These are phyloP conservation scores for Coniochaeta sp. DNA, from an alignment of 2,329 filamentous ascomycete species.

Conservation along the genomic window DNA sequence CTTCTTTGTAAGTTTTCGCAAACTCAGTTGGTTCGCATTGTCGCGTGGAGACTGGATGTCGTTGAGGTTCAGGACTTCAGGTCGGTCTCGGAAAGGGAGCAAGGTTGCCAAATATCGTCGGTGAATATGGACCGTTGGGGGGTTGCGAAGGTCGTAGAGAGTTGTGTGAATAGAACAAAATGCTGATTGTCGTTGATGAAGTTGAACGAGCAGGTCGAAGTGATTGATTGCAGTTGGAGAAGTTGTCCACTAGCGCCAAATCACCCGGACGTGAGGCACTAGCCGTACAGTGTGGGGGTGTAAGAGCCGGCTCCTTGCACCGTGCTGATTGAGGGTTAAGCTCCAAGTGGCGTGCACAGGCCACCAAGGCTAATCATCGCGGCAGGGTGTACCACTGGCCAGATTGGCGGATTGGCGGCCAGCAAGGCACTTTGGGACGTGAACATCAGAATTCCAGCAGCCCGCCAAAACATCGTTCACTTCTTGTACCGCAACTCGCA, in stretches of 20 bases:
- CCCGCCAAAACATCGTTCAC: background rate
- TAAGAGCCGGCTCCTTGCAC: background rate
- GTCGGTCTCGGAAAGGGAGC: background rate
- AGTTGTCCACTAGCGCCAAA: background rate
- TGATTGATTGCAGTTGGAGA: background rate
- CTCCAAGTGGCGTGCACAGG: background rate
- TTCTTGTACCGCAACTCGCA: background rate
- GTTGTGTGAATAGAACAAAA: background rate
- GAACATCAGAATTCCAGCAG: background rate
- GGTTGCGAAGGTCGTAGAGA: background rate
- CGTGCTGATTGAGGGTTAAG: background rate
- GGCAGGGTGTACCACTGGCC: background rate
- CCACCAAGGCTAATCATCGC: background rate
- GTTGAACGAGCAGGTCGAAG: background rate
- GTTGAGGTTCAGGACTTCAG: background rate
- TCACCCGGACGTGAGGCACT: background rate
- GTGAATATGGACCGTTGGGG: background rate
- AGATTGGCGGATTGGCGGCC: slow-evolving; percentile 1
- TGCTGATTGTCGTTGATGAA: background rate
- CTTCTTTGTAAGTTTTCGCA: background rate
- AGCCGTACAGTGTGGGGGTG: background rate
- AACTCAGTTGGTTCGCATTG: background rate
- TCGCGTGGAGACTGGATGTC: background rate
- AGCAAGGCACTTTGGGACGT: background rate
- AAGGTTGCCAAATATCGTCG: background rate